A percentile compares a stretch with the other conserved stretches of the same genome.
Conservation (phyloP, 768 basidiomycete genomes). For the Hericium erinaceus region DNA sequence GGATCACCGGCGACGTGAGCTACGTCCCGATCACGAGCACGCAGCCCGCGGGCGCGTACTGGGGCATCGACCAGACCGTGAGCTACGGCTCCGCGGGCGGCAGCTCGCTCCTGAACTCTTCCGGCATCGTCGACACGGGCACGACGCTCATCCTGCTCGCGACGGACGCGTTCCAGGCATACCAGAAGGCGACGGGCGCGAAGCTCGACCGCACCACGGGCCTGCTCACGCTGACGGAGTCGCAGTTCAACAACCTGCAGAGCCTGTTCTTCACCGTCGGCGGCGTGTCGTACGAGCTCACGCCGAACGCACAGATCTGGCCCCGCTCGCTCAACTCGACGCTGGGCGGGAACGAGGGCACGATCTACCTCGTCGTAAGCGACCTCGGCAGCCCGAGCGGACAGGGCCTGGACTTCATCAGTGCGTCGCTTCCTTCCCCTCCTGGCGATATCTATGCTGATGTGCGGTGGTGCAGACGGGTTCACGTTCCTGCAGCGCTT, state of each 20-base stretch:
- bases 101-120: constrained; percentile 17
- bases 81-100: constrained; percentile 14
- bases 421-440: not conserved
- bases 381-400: constrained; percentile 20
- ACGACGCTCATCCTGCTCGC: constrained; percentile 21
- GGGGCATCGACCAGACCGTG: constrained; percentile 23
- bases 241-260: constrained; percentile 43
- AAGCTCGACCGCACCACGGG: constrained; percentile 27
- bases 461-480: constrained; percentile 13
- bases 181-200: constrained; percentile 24
- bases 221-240: constrained; percentile 40
- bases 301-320: constrained; percentile 25
- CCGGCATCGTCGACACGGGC: constrained; percentile 24
- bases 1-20: constrained; percentile 15
- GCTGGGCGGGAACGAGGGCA: constrained; percentile 18
- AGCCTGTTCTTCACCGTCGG: constrained; percentile 48
- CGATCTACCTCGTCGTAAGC: constrained; percentile 23
- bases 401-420: constrained; percentile 28
- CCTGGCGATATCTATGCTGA: not conserved
- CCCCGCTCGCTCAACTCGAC: constrained; percentile 21
- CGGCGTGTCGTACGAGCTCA: constrained; percentile 34
- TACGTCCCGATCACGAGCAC: constrained; percentile 22
- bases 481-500: constrained; percentile 28
- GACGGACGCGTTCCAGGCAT: constrained; percentile 22
- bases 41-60: constrained; percentile 15